Evolutionary conservation across 139 green algal species (phyloP), one percentile per base, ranked within the genome.

Genomic region (Parachlorella kessleri): DNA sequence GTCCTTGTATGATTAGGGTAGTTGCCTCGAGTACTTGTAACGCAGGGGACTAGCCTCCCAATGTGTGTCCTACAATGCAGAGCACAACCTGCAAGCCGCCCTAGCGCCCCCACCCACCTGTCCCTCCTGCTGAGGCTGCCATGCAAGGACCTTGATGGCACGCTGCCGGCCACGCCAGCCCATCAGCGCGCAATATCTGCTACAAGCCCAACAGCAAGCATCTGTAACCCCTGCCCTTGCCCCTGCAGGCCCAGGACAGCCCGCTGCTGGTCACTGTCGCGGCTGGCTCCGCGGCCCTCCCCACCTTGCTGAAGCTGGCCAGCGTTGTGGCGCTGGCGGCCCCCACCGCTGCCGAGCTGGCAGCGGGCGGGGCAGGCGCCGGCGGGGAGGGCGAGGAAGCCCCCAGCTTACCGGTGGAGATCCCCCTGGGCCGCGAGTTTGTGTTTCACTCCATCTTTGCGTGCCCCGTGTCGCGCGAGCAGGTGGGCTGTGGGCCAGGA

Each of bases 381-480:
- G 66, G 70, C 36, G 70, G 68, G 36, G 48, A 59, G 48, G 48
- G 21, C 14, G 48, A 26, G 39, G 33, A 23, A 21, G 75, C 76
- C 23, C 66, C 92, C 30, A 87, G 98, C 85, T 85, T 99, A 70
- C 95, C 95, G 1, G 89, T 98, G 42, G 95, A 99, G 75, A 85
- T 99, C 30, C 89, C 96, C 39, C 84, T 99, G 48, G 92, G 92
- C 23, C 80, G 66, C 1, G 91, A 97, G 82, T 99, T 98, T 81
- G 85, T 94, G 36, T 98, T 98, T 75, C 92, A 93, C 84, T 96
- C 90, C 66, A 92, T 97, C 37, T 98, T 98, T 87, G 88, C 95
- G 3, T 98, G 95, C 85, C 95, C 95, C 3, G 95, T 98, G 23
- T 95, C 88, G 3, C 77, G 90, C 5, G 96, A 98, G 66, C 72